A percentile compares a stretch with the other conserved stretches of the same genome.
These are phyloP conservation scores for Solanum rostratum DNA, from an alignment of 257 asterid species.

Conservation along the genomic window DNA sequence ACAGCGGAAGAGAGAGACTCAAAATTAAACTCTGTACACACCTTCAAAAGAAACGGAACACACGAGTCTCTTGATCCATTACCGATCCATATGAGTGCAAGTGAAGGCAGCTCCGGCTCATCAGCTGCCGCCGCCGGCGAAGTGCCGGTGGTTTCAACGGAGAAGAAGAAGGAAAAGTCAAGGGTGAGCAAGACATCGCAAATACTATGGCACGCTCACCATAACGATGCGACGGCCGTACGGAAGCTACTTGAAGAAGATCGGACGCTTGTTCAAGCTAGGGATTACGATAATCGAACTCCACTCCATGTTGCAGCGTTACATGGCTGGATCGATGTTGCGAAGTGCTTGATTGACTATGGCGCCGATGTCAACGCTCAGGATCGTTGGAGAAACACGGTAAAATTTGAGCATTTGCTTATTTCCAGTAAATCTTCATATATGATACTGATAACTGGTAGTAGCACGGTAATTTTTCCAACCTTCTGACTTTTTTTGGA, in stretches of 20 bases:
- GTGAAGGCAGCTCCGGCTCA: constrained; percentile 61
- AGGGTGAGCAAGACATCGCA: constrained; percentile 81
- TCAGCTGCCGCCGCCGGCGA: constrained; percentile 31
- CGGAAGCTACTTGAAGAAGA: constrained; percentile 87
- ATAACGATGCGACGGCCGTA: constrained; percentile 68
- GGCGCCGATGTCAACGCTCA: constrained; percentile 92
- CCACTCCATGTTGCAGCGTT: constrained; percentile 95
- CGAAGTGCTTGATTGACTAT: constrained; percentile 56
- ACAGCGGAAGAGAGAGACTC: background rate
- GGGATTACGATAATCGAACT: constrained; percentile 81
- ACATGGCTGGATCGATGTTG: constrained; percentile 92
- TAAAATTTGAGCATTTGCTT: background rate
- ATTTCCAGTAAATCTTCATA: background rate
- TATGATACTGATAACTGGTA: background rate
- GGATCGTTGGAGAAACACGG: constrained; percentile 98
- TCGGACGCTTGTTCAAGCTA: constrained; percentile 59
- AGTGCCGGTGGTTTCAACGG: constrained; percentile 15
- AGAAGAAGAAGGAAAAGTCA: constrained; percentile 61
- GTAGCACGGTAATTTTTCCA: background rate
- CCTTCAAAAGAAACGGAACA: background rate
- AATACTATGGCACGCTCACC: constrained; percentile 94
- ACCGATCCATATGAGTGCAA: constrained; percentile 54
- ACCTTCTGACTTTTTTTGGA: background rate
- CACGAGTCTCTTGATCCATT: background rate
- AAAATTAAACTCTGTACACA: background rate